Evolutionary conservation across 2,329 filamentous ascomycete genomes (phyloP), one percentile per base, ranked within the genome.

Genomic region (Penicillium sp.): DNA sequence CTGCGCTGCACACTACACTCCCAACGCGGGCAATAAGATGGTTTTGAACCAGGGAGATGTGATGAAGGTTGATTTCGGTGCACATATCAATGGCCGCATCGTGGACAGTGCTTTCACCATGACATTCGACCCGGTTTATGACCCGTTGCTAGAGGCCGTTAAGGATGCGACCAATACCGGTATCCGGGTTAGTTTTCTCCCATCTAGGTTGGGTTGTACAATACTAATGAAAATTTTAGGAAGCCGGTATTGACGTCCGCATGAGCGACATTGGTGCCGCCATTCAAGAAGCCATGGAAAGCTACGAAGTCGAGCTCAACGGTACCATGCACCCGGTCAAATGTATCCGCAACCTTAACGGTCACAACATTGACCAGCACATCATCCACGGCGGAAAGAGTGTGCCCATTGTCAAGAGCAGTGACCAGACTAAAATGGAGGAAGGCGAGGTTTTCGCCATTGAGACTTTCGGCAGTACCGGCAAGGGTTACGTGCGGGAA

Each of bases 401-500:
- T 56, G 88, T 96, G 42, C 91, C 90, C 0, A 95, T 96, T 61
- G 89, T 96, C 54, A 95, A 95, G 75, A 85, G 82, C 52, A 80
- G 81, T 52, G 88, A 95, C 63, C 82, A 85, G 67, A 94, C 89
- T 42, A 95, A 95, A 78, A 97, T 97, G 91, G 90, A 96, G 73
- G 91, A 96, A 71, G 89, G 89, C 34, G 90, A 97, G 64, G 84
- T 89, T 14, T 97, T 94, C 68, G 90, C 90, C 55, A 95, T 96
- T 59, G 90, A 96, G 74, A 96, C 90, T 0, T 96, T 96, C 68
- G 91, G 90, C 50, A 93, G 86, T 67, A 96, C 90, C 18, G 91
- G 90, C 54, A 90, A 88, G 66, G 90, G 89, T 55, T 86, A 87
- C 64, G 87, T 95, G 46, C 76, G 82, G 55, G 89, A 96, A 63